Base-by-base conservation (phyloP, 1,139 yeast genomes). In the Kodamaea sp. region DNA sequence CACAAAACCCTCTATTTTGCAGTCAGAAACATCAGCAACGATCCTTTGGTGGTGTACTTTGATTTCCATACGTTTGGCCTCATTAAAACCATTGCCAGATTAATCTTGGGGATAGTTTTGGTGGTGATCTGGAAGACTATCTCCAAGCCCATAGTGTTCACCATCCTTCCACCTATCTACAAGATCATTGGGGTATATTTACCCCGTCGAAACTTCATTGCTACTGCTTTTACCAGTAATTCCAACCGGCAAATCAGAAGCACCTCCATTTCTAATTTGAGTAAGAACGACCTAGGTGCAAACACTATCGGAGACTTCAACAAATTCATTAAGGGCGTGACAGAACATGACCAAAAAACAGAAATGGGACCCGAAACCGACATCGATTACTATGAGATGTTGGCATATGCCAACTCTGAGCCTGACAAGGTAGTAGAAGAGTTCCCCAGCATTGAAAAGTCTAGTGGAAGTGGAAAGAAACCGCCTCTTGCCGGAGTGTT, bases 41-140 rank as follows among this genome's bases (percentile, higher is more conserved):
- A 64, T 41, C 64, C 72, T 8, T 53, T 64, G 12, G 43, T 66
- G 15, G 54, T 77, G 5, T 73, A 74, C 3, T 71, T 63, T 50
- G 57, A 61, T 37, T 65, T 46, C 43, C 46, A 45, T n/a, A 41
- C 61, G 19, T 37, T 72, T 7, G 85, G 87, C 0, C 3, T 70
- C 0, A 2, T 63, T 9, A 66, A 64, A 24, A 51, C 74, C 0
- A 16, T 66, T 0, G 29, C 69, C 8, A 60, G 95, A 31, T 63
- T 82, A 4, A 25, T 72, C 0, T 29, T 83, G 14, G 95, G 95
- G 3, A 72, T 84, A 1, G 40, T 53, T 0, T 40, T 73, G n/a
- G 83, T 88, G 24, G 77, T 78, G 1, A 43, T 69, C 1, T 88
- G 96, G 96, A 80, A 87, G 43, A 59, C 75, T 1, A 35, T 76